Conservation (phyloP, 73 alveolate species). For the Symbiodinium natans region DNA sequence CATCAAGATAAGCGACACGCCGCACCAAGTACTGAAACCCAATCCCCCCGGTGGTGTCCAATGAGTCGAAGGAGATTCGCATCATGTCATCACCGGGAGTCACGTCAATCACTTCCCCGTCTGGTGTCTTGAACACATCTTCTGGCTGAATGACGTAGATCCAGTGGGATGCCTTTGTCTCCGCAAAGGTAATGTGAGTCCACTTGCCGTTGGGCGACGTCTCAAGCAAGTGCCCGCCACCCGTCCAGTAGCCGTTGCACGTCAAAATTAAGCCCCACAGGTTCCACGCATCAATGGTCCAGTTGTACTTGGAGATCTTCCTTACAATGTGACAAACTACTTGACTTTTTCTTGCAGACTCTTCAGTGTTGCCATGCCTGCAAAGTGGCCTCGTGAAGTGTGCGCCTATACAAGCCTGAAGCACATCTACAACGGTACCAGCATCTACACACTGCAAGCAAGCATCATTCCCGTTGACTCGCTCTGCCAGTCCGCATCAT, state of each 20-base stretch:
- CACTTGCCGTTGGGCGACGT: constrained; percentile 14
- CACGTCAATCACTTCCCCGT: neutral
- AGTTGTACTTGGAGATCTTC: neutral
- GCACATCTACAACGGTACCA: no score
- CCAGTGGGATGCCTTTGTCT: neutral
- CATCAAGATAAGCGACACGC: constrained; percentile 2
- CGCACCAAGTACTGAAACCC: neutral
- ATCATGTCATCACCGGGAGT: neutral
- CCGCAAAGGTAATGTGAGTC: neutral
- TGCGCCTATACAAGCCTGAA: no score
- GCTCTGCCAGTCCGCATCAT: neutral
- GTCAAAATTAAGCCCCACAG: neutral
- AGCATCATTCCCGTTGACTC: neutral
- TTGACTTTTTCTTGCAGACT: no score
- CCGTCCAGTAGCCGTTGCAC: neutral
- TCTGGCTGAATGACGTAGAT: constrained; percentile 4
- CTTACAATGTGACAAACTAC: neutral
- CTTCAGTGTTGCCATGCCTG: neutral
- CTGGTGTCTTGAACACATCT: neutral
- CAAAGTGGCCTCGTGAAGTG: no score
- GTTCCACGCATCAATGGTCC: constrained; percentile 11
- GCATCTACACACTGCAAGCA: no score
- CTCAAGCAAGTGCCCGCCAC: neutral
- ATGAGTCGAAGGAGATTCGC: neutral
- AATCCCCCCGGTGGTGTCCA: neutral